Percentiles rank a stretch among this genome's conserved stretches.
These are phyloP conservation scores for Candida xyloterini DNA, from an alignment of 805 yeast species.

Conservation along the genomic window DNA sequence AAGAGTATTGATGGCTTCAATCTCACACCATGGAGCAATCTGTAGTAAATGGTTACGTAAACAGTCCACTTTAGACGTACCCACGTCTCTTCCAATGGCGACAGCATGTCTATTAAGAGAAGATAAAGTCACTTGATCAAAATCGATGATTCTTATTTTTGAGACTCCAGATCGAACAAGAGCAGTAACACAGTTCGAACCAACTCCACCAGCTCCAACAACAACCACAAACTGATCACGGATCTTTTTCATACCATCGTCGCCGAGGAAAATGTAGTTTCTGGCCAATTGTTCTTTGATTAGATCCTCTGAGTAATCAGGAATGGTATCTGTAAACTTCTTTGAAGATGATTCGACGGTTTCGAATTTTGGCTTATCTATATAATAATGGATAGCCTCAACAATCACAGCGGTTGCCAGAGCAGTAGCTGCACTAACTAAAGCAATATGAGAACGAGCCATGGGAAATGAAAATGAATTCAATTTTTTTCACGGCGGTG, in stretches of 20 bases:
- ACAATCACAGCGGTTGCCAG: constrained; percentile 35
- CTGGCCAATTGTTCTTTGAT: constrained; percentile 91
- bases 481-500: not conserved
- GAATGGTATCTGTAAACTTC: constrained; percentile 9
- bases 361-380: constrained; percentile 1
- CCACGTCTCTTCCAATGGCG: constrained; percentile 89
- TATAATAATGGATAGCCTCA: constrained; percentile 35
- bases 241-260: constrained; percentile 73
- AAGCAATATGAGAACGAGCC: constrained; percentile 12
- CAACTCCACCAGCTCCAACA: constrained; percentile 97
- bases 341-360: not conserved
- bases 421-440: constrained; percentile 36
- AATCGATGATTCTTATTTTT: constrained; percentile 77
- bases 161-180: constrained; percentile 88
- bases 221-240: constrained; percentile 72
- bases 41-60: constrained; percentile 61
- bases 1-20: constrained; percentile 73
- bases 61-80: constrained; percentile 84
- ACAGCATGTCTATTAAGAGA: constrained; percentile 93
- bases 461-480: constrained; percentile 1
- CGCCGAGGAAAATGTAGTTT: constrained; percentile 88
- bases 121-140: constrained; percentile 92
- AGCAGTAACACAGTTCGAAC: constrained; percentile 94
- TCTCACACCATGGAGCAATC: constrained; percentile 92
- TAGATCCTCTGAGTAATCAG: constrained; percentile 57